A percentile compares a stretch with the other conserved stretches of the same genome.
phyloP scores from a whole-genome alignment of 805 yeast species.

The Metschnikowia cerradonensis region DNA sequence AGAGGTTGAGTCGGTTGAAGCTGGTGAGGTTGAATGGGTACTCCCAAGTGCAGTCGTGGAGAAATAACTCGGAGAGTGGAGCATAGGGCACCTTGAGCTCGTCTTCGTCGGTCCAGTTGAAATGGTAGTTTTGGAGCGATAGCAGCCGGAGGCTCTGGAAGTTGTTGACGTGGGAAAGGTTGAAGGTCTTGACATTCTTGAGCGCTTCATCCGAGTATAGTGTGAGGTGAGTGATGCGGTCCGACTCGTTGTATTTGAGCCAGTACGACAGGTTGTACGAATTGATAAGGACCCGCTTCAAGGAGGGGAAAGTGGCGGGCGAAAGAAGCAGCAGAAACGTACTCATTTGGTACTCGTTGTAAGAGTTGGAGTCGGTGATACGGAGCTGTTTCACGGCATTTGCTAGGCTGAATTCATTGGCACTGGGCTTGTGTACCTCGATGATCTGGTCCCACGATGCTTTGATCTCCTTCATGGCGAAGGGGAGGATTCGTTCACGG shows the following conservation, averaged over 20 bases:
- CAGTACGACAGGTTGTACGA: slow-evolving; percentile 37
- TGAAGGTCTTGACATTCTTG: slow-evolving; percentile 31
- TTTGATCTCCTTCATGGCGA: slow-evolving; percentile 21
- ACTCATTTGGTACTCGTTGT: slow-evolving; percentile 28
- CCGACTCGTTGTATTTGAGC: slow-evolving; percentile 33
- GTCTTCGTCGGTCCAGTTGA: slow-evolving; percentile 36
- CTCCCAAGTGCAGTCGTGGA: slow-evolving; percentile 52
- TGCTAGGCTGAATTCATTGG: not conserved
- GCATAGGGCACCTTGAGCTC: slow-evolving; percentile 13
- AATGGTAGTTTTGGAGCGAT: slow-evolving; percentile 38
- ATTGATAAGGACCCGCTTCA: slow-evolving; percentile 26
- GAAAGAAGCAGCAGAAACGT: slow-evolving; percentile 20
- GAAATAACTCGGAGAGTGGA: slow-evolving; percentile 22
- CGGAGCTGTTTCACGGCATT: slow-evolving; percentile 3
- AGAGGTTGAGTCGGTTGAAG: slow-evolving; percentile 26
- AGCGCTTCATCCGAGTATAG: slow-evolving; percentile 23
- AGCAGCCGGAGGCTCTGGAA: slow-evolving; percentile 32
- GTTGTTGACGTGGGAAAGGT: slow-evolving; percentile 39
- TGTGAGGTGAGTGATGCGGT: slow-evolving; percentile 19
- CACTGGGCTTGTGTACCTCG: slow-evolving; percentile 1
- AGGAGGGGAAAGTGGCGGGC: slow-evolving; percentile 20
- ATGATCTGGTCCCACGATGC: slow-evolving; percentile 26
- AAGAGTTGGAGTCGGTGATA: slow-evolving; percentile 14
- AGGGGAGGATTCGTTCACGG: slow-evolving; percentile 18
- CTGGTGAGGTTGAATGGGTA: slow-evolving; percentile 47